phyloP scores from a whole-genome alignment of 169 alveolate species.

The Plasmodium vivax region DNA sequence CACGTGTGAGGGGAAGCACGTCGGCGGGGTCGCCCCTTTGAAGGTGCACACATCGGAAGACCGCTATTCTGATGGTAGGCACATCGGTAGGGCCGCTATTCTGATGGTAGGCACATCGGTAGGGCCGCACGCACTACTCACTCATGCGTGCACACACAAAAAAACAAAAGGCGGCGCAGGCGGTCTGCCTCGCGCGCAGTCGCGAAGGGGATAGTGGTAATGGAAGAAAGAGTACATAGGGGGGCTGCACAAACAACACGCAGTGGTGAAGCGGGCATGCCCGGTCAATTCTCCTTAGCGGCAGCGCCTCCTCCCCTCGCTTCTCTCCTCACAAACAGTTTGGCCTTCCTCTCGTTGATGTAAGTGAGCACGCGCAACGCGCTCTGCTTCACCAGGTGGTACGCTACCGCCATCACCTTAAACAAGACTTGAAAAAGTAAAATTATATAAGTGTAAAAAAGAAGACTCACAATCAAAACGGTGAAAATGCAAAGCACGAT shows the following conservation, averaged over 20 bases:
- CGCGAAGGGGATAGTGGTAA: neutral
- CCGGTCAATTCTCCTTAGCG: neutral
- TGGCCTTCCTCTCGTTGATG: neutral
- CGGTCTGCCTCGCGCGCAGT: neutral
- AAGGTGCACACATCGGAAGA: no score
- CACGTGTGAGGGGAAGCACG: neutral
- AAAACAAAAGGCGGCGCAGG: neutral
- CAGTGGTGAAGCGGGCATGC: neutral
- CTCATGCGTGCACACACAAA: neutral
- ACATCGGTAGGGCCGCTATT: no score
- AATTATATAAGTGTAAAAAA: slow-evolving; percentile 15
- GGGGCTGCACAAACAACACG: neutral
- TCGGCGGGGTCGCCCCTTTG: no score
- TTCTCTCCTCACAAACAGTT: neutral
- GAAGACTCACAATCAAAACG: neutral
- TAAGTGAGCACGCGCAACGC: neutral
- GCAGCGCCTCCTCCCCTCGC: neutral
- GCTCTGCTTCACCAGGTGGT: slow-evolving; percentile 1
- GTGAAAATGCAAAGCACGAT: slow-evolving; percentile 31
- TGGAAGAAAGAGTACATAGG: neutral
- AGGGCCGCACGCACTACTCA: neutral
- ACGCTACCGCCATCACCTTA: neutral
- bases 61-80: no score
- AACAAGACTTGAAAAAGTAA: neutral
- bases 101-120: no score